Percentiles rank a stretch among this genome's conserved stretches.
Evolutionary conservation across 1,284 basidiomycete genomes (phyloP).

Genomic region (Melampsora occidentalis): DNA sequence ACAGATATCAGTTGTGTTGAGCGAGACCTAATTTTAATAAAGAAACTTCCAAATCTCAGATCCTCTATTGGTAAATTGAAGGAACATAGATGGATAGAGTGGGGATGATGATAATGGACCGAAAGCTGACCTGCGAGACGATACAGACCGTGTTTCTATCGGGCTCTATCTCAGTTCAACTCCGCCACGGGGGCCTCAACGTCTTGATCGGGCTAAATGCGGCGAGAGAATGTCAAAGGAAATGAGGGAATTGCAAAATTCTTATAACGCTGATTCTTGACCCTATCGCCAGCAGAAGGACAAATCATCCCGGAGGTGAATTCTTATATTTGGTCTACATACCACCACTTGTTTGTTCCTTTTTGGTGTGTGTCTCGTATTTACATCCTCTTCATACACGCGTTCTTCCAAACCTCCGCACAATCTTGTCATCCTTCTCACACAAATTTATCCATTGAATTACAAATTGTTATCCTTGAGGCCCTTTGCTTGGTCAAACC

Average conservation of each 20-base stretch:
- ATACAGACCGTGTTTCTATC: constrained; percentile 4
- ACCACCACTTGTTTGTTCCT: constrained; percentile 1
- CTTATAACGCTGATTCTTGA: constrained; percentile 6
- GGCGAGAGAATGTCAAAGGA: constrained; percentile 7
- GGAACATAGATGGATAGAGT: constrained; percentile 4
- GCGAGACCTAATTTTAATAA: constrained; percentile 5
- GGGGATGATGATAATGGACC: not conserved
- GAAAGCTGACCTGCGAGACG: constrained; percentile 8
- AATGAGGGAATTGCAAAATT: not conserved
- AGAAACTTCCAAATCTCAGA: constrained; percentile 11
- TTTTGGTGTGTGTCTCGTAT: not conserved
- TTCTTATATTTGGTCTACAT: constrained; percentile 4
- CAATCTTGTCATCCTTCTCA: not conserved
- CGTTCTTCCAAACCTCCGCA: not conserved
- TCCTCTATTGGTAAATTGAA: constrained; percentile 5
- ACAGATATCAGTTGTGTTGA: not conserved
- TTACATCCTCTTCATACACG: not conserved
- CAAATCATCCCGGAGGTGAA: too few species aligned
- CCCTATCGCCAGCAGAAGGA: too few species aligned
- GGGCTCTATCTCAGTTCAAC: constrained; percentile 9
- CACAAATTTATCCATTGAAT: not conserved
- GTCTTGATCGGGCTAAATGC: constrained; percentile 4
- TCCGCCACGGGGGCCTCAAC: constrained; percentile 5
- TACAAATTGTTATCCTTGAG: not conserved
- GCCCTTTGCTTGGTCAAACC: not conserved